Evolutionary conservation across 345 rosid species (phyloP).

Genomic region (Salix arbutifolia): DNA sequence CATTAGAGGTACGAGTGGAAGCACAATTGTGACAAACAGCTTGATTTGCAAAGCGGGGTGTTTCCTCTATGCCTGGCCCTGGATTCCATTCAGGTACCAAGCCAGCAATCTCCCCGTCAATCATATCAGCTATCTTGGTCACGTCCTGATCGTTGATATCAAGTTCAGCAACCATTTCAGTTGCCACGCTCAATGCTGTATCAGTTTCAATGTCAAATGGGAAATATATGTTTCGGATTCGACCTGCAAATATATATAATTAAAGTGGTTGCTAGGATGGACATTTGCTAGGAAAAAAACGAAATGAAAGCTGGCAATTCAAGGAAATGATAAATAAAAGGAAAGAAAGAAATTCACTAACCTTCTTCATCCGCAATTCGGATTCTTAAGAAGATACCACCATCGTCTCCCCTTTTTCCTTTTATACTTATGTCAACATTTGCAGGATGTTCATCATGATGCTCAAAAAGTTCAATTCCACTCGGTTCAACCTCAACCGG

Average conservation of each 20-base stretch:
- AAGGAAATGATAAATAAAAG: not conserved
- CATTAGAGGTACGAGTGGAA: slow-evolving; percentile 66
- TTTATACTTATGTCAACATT: slow-evolving; percentile 68
- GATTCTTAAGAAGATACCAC: slow-evolving; percentile 62
- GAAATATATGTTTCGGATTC: slow-evolving; percentile 76
- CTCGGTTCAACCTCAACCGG: slow-evolving; percentile 47
- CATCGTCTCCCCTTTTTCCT: slow-evolving; percentile 67
- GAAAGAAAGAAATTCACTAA: slow-evolving; percentile 22
- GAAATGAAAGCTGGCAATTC: not conserved
- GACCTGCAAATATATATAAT: slow-evolving; percentile 41
- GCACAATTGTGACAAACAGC: slow-evolving; percentile 59
- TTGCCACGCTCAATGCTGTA: slow-evolving; percentile 81
- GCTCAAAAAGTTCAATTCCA: slow-evolving; percentile 67
- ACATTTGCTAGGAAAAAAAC: not conserved
- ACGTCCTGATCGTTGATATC: slow-evolving; percentile 79
- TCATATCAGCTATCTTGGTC: slow-evolving; percentile 77
- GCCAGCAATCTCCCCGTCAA: slow-evolving; percentile 77
- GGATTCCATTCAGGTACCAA: slow-evolving; percentile 76
- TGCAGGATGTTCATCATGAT: slow-evolving; percentile 56
- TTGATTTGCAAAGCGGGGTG: slow-evolving; percentile 50
- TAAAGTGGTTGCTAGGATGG: not conserved
- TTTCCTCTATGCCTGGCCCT: slow-evolving; percentile 65
- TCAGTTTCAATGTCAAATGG: slow-evolving; percentile 70
- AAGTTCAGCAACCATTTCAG: slow-evolving; percentile 93
- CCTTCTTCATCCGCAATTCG: slow-evolving; percentile 85